phyloP scores from a whole-genome alignment of 208 protist genomes.

The Acanthamoeba lenticulata region DNA sequence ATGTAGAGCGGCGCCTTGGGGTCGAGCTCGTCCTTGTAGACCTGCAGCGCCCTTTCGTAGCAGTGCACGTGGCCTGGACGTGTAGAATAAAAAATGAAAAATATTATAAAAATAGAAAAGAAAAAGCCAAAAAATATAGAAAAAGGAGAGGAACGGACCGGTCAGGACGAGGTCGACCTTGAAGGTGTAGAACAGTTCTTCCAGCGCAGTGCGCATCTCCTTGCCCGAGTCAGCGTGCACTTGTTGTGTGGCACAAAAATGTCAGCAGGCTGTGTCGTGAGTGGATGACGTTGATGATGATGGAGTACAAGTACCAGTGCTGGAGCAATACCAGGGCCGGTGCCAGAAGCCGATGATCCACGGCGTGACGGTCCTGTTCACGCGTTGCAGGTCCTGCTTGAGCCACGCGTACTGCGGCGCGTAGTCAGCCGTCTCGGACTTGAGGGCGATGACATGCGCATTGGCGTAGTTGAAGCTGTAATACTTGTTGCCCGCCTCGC shows the following conservation, averaged over 20 bases:
- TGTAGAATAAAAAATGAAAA: too few species aligned
- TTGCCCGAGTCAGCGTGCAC: background rate
- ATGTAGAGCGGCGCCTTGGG: slow-evolving; percentile 31
- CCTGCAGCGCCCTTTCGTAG: background rate
- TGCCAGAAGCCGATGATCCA: slow-evolving; percentile 42
- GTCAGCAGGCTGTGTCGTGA: background rate
- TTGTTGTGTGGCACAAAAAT: background rate
- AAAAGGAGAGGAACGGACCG: background rate
- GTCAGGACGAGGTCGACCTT: slow-evolving; percentile 28
- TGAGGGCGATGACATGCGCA: background rate
- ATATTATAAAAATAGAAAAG: too few species aligned
- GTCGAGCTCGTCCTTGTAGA: background rate
- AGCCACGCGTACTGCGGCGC: background rate
- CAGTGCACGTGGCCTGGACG: background rate
- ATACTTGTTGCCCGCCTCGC: too few species aligned
- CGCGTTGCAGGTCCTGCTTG: background rate
- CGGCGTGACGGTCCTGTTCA: background rate
- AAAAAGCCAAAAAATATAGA: background rate
- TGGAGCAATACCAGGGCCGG: slow-evolving; percentile 33
- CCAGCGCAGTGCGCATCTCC: background rate
- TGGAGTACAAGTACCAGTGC: background rate
- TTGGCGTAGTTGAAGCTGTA: too few species aligned
- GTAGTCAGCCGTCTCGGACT: background rate
- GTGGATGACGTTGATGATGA: background rate
- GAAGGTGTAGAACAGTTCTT: slow-evolving; percentile 25